A percentile compares a stretch with the other conserved stretches of the same genome.
phyloP scores from a whole-genome alignment of 106 monocot genomes.

The Amphibolis antarctica region DNA sequence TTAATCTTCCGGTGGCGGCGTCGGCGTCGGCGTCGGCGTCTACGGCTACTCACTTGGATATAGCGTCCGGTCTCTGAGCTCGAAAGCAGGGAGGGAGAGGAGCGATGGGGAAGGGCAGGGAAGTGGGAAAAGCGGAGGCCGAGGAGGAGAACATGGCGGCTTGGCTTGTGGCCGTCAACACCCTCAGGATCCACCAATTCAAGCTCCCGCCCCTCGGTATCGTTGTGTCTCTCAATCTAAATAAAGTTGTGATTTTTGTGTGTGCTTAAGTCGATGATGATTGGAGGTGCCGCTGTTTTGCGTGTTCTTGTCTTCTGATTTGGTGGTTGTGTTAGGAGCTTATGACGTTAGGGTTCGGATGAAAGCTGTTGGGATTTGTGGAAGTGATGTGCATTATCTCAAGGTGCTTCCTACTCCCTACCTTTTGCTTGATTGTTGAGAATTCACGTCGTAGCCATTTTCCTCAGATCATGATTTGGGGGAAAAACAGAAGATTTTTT shows the following conservation, averaged over 20 bases:
- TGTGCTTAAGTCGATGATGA: not conserved
- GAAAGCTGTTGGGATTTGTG: constrained; percentile 98
- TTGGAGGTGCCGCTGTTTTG: no score
- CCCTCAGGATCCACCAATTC: constrained; percentile 85
- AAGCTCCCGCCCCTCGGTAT: constrained; percentile 75
- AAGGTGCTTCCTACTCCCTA: constrained; percentile 35
- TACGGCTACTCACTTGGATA: no score
- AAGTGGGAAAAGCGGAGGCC: constrained; percentile 21
- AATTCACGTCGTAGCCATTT: no score
- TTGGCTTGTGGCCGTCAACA: constrained; percentile 67
- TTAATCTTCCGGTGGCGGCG: no score
- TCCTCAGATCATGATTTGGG: no score
- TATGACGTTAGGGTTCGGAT: constrained; percentile 77
- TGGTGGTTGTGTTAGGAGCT: constrained; percentile 31
- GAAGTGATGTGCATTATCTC: constrained; percentile 94
- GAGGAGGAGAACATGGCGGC: constrained; percentile 85
- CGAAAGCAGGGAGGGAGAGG: not conserved
- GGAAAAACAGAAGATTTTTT: not conserved
- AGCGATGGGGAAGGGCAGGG: constrained; percentile 13
- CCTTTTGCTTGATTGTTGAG: no score
- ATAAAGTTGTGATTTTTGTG: not conserved
- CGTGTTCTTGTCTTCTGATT: not conserved
- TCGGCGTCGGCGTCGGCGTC: no score
- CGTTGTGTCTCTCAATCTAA: not conserved
- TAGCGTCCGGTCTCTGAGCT: no score